A percentile compares a stretch with the other conserved stretches of the same genome.
These are phyloP conservation scores for Symbiodinium natans DNA, from an alignment of 73 alveolate species.

Conservation along the genomic window DNA sequence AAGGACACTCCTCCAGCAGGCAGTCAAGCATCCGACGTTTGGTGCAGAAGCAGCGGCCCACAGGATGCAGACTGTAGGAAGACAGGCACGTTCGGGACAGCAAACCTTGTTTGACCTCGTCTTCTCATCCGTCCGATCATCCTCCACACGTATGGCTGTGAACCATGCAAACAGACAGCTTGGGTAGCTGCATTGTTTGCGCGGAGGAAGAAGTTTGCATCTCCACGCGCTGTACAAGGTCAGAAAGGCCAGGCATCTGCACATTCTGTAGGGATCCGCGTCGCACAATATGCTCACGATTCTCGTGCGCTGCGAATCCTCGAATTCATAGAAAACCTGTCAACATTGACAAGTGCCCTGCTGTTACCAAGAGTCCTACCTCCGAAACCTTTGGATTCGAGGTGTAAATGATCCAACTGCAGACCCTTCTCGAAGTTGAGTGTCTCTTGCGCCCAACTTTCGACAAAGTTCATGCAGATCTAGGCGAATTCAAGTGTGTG, in stretches of 20 bases:
- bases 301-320: not conserved
- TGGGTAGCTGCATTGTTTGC: not conserved
- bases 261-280: not conserved
- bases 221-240: not conserved
- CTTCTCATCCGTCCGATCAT: not conserved
- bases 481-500: not conserved
- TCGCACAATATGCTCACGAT: not conserved
- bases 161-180: not conserved
- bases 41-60: no score
- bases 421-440: not conserved
- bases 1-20: conserved; percentile 45
- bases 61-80: no score
- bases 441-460: not conserved
- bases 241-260: not conserved
- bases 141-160: not conserved
- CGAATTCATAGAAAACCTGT: not conserved
- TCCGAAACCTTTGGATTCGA: not conserved
- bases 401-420: not conserved
- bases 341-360: not conserved
- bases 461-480: not conserved
- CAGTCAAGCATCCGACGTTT: no score
- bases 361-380: not conserved
- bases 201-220: not conserved
- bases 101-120: not conserved
- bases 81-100: no score